phyloP scores from a whole-genome alignment of 2,329 filamentous ascomycete genomes.

The Colletotrichum tropicicola region DNA sequence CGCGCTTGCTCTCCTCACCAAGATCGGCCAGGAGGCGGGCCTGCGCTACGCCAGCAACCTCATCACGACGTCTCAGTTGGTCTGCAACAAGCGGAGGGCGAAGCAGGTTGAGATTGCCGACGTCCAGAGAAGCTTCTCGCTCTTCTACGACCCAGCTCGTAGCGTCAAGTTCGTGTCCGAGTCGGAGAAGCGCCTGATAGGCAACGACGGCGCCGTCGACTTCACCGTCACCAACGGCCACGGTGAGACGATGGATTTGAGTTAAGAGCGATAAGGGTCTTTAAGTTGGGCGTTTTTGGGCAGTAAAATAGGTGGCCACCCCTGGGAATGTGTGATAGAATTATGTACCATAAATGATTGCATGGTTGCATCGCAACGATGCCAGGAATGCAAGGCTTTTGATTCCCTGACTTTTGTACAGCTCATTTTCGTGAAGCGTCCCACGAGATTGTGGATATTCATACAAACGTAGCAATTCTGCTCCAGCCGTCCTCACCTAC shows the following conservation, averaged over 20 bases:
- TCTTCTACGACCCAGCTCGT: constrained; percentile 90
- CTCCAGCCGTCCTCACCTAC: constrained; percentile 67
- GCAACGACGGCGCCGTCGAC: constrained; percentile 82
- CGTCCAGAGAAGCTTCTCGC: constrained; percentile 89
- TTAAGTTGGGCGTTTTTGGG: constrained; percentile 29
- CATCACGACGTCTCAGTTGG: constrained; percentile 91
- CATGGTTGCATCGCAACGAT: constrained; percentile 21
- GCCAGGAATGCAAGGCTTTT: constrained; percentile 24
- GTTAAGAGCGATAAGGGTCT: constrained; percentile 38
- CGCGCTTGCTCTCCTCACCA: constrained; percentile 90
- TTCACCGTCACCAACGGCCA: constrained; percentile 67
- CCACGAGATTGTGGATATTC: background rate
- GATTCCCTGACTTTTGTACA: constrained; percentile 3
- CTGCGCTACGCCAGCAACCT: constrained; percentile 97
- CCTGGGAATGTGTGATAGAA: constrained; percentile 29
- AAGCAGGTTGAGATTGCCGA: constrained; percentile 88
- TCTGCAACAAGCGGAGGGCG: constrained; percentile 84
- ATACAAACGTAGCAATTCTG: constrained; percentile 56
- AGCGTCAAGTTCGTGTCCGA: constrained; percentile 92
- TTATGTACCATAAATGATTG: constrained; percentile 31
- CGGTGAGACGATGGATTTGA: constrained; percentile 60
- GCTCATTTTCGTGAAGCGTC: background rate
- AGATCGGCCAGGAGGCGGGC: constrained; percentile 93
- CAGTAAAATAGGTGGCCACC: constrained; percentile 25
- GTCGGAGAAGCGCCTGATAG: constrained; percentile 92